Conservation (phyloP, 2,329 filamentous ascomycete genomes). For the Neofusicoccum sp. region DNA sequence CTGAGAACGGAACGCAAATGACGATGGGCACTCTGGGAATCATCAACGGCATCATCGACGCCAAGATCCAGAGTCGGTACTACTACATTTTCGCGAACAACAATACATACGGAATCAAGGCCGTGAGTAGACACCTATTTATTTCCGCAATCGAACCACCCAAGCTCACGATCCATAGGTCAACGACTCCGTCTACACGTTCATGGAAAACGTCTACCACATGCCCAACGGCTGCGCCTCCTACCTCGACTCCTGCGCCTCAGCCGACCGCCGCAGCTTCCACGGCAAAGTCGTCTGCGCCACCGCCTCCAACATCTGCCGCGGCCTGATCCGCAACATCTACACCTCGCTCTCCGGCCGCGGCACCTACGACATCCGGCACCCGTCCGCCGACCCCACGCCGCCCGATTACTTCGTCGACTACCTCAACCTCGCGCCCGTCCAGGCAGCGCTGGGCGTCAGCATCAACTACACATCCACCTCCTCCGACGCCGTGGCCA, state of each 20-base stretch:
- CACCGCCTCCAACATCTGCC: conserved; percentile 40
- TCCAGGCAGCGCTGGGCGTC: conserved; percentile 41
- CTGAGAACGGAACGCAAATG: conserved; percentile 47
- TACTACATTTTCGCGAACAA: conserved; percentile 53
- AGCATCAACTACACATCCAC: conserved; percentile 51
- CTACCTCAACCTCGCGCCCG: conserved; percentile 45
- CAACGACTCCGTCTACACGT: conserved; percentile 47
- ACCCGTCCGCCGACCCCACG: conserved; percentile 52
- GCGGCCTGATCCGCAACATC: conserved; percentile 25
- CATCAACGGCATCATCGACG: conserved; percentile 55
- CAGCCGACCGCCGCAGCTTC: conserved; percentile 33
- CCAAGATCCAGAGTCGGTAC: conserved; percentile 46
- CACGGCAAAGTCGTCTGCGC: conserved; percentile 1
- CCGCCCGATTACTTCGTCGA: conserved; percentile 48
- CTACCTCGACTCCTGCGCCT: conserved; percentile 48
- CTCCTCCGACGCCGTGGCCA: conserved; percentile 45
- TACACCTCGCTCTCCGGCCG: conserved; percentile 36
- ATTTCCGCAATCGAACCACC: neutral
- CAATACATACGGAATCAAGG: conserved; percentile 54
- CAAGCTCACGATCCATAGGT: conserved; percentile 24
- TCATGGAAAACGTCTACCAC: conserved; percentile 45
- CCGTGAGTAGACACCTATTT: conserved; percentile 16
- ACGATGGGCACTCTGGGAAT: conserved; percentile 56
- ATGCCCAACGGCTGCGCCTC: conserved; percentile 53
- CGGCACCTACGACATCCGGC: conserved; percentile 57